Evolutionary conservation across 495 filamentous ascomycete species (phyloP).

Genomic region (Lasiosphaeria ovina): DNA sequence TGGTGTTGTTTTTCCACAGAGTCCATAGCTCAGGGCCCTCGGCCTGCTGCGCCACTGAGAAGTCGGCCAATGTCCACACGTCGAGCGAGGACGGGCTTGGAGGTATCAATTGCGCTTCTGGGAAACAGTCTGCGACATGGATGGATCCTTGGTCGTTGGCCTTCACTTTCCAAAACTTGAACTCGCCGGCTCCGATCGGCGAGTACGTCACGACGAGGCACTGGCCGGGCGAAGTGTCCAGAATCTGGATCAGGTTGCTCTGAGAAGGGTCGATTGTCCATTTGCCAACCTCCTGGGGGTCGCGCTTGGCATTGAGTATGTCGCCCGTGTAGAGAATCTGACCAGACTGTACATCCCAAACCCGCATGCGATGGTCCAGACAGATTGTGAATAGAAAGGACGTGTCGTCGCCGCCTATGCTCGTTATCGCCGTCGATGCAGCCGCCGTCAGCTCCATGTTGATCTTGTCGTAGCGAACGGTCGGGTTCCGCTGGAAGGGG

Average conservation of each 20-base stretch:
- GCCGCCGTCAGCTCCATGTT: conserved; percentile 65
- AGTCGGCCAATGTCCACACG: conserved; percentile 86
- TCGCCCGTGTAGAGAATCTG: conserved; percentile 70
- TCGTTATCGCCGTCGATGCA: conserved; percentile 57
- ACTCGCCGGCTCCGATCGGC: conserved; percentile 78
- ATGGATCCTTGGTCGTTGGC: conserved; percentile 60
- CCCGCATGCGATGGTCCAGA: conserved; percentile 79
- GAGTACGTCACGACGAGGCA: conserved; percentile 83
- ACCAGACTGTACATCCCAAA: conserved; percentile 78
- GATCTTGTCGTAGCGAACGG: conserved; percentile 61
- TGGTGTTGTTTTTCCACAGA: conserved; percentile 80
- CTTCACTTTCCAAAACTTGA: conserved; percentile 90
- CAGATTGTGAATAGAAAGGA: conserved; percentile 77
- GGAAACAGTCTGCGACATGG: conserved; percentile 68
- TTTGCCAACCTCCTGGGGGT: conserved; percentile 57
- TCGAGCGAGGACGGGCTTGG: conserved; percentile 67
- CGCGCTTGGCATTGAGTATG: conserved; percentile 54
- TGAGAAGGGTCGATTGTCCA: conserved; percentile 75
- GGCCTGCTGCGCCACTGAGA: conserved; percentile 56
- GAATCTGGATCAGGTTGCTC: conserved; percentile 68
- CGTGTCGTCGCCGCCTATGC: conserved; percentile 39
- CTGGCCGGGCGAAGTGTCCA: conserved; percentile 61
- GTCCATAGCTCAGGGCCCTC: conserved; percentile 68
- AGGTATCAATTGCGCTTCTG: conserved; percentile 61
- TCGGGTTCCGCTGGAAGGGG: conserved; percentile 64